Evolutionary conservation across 306 rosid species (phyloP).

Genomic region (Dryas alaskensis): DNA sequence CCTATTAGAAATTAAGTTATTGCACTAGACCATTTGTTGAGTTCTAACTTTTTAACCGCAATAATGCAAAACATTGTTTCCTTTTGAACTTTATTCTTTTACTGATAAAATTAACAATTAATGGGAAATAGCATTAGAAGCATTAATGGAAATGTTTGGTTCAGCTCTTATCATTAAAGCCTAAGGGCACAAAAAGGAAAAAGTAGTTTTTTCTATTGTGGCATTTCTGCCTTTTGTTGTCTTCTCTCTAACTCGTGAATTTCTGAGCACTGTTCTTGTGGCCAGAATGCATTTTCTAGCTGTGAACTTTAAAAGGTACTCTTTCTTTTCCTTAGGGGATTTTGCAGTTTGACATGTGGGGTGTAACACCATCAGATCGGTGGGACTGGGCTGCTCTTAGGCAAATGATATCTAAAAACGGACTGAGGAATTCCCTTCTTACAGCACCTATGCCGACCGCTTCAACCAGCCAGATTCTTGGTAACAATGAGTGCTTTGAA

Average conservation of each 20-base stretch:
- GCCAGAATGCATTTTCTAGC: background rate
- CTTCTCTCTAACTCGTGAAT: background rate
- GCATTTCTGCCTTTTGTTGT: background rate
- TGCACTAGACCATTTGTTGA: background rate
- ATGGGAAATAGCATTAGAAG: too few species aligned
- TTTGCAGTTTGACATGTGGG: slow-evolving; percentile 85
- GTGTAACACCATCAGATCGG: slow-evolving; percentile 51
- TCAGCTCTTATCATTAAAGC: too few species aligned
- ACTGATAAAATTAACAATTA: too few species aligned
- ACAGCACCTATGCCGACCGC: slow-evolving; percentile 92
- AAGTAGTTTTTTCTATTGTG: background rate
- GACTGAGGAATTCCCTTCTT: slow-evolving; percentile 79
- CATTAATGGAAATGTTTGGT: too few species aligned
- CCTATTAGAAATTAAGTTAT: background rate
- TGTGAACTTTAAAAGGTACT: background rate
- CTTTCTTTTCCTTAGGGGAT: slow-evolving; percentile 43
- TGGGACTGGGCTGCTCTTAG: slow-evolving; percentile 71
- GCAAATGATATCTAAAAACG: slow-evolving; percentile 42
- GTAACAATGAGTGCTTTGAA: slow-evolving; percentile 87
- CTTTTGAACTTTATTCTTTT: too few species aligned
- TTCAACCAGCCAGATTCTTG: slow-evolving; percentile 85
- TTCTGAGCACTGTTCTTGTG: background rate
- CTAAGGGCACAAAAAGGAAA: too few species aligned
- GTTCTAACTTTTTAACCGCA: background rate
- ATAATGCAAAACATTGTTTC: background rate